Evolutionary conservation across 192 early-diverging fungal genomes (phyloP).

Genomic region (Coemansia sp.): DNA sequence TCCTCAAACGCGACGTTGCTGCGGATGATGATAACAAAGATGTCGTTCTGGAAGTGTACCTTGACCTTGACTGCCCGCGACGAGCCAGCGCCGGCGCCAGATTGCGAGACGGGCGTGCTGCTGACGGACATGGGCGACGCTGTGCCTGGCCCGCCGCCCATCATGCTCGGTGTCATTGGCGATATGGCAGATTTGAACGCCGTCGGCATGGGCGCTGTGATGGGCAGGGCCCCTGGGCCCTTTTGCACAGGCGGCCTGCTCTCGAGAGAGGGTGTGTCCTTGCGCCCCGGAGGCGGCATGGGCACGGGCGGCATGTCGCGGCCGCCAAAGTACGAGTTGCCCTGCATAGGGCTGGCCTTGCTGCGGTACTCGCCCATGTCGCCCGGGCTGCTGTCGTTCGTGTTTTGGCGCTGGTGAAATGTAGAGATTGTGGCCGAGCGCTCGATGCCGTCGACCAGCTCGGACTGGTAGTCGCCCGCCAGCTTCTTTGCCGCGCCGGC

Average conservation of each 20-base stretch:
- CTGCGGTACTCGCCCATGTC: constrained; percentile 12
- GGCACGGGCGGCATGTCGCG: constrained; percentile 35
- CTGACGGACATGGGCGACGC: constrained; percentile 20
- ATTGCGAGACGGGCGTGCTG: constrained; percentile 22
- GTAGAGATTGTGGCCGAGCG: constrained; percentile 38
- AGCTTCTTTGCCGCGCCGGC: constrained; percentile 23
- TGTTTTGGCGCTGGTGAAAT: constrained; percentile 35
- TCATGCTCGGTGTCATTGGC: constrained; percentile 26
- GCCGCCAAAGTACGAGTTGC: constrained; percentile 12
- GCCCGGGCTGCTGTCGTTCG: constrained; percentile 33
- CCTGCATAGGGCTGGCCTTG: constrained; percentile 33
- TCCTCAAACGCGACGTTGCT: constrained; percentile 68
- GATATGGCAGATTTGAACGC: constrained; percentile 37
- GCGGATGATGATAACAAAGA: constrained; percentile 85
- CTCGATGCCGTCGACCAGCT: constrained; percentile 40
- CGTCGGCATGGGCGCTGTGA: constrained; percentile 24
- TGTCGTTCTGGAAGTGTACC: constrained; percentile 81
- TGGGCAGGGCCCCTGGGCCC: constrained; percentile 19
- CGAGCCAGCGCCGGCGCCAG: constrained; percentile 16
- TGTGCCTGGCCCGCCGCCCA: neutral
- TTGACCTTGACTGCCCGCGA: constrained; percentile 71
- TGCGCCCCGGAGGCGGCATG: constrained; percentile 25
- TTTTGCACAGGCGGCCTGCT: neutral
- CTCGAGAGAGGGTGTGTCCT: too few relatives aligned
- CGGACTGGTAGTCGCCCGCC: constrained; percentile 29